Percentiles rank a stretch among this genome's conserved stretches.
phyloP scores from a whole-genome alignment of 148 eudicot genomes.

The Chenopodium formosanum region DNA sequence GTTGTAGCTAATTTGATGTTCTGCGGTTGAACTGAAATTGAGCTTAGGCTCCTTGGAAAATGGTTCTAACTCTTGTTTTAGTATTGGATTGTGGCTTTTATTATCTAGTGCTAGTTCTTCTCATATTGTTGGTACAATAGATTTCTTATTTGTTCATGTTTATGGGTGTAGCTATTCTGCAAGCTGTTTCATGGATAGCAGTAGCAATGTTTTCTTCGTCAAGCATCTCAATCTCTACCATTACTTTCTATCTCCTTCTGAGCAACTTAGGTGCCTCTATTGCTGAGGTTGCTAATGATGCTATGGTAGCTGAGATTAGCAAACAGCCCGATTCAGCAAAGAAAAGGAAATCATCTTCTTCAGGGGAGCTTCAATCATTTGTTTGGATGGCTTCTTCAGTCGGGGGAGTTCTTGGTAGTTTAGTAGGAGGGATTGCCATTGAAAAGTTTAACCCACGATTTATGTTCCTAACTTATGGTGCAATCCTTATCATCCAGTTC shows the following conservation, averaged over 20 bases:
- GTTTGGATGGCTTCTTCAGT: constrained; percentile 86
- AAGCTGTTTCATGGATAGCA: constrained; percentile 81
- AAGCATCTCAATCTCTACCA: constrained; percentile 54
- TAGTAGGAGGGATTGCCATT: constrained; percentile 63
- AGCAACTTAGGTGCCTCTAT: constrained; percentile 87
- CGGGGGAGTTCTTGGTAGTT: constrained; percentile 82
- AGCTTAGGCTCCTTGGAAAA: no score
- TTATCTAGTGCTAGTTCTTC: neutral
- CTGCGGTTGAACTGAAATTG: no score
- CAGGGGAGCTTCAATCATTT: constrained; percentile 80
- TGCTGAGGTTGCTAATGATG: constrained; percentile 94
- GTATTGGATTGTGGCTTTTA: neutral
- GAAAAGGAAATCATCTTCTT: constrained; percentile 44
- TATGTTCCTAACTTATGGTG: constrained; percentile 56
- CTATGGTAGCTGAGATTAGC: constrained; percentile 80
- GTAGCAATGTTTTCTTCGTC: constrained; percentile 58
- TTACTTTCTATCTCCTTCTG: constrained; percentile 75
- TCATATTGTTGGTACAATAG: neutral
- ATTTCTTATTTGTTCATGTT: constrained; percentile 7
- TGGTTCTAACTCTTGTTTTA: no score
- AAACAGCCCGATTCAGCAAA: constrained; percentile 40
- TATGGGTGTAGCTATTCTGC: constrained; percentile 67
- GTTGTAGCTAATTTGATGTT: no score
- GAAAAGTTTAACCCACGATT: constrained; percentile 46
- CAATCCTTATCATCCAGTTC: constrained; percentile 52